A percentile compares a stretch with the other conserved stretches of the same genome.
These are phyloP conservation scores for Middelhovenomyces tepae DNA, from an alignment of 805 yeast genomes.

Conservation along the genomic window DNA sequence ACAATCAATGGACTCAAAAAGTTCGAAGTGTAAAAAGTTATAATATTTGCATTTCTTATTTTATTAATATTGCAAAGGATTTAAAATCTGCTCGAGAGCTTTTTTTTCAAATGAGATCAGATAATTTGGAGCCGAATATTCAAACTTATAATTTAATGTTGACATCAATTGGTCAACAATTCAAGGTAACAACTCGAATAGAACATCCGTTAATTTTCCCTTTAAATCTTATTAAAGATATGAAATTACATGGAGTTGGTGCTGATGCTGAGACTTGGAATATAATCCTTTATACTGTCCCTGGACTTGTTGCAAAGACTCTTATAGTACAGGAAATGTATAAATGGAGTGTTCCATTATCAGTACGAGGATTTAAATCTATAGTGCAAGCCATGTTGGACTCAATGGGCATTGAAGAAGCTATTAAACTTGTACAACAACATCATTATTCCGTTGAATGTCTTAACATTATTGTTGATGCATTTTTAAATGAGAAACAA, in stretches of 20 bases:
- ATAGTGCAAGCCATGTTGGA: conserved; percentile 12
- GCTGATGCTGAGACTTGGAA: conserved; percentile 19
- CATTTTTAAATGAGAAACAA: conserved; percentile 7
- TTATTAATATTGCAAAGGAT: conserved; percentile 8
- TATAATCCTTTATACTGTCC: conserved; percentile 10
- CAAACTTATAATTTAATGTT: conserved; percentile 16
- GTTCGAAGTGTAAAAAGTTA: conserved; percentile 12
- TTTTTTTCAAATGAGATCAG: conserved; percentile 11
- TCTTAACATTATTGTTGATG: conserved; percentile 9
- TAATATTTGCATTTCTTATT: conserved; percentile 17
- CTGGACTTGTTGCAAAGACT: conserved; percentile 6
- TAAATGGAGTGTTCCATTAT: conserved; percentile 9
- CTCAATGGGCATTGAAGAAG: conserved; percentile 11
- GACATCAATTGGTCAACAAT: conserved; percentile 5
- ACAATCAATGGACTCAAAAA: conserved; percentile 12
- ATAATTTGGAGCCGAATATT: conserved; percentile 5
- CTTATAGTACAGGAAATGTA: conserved; percentile 12
- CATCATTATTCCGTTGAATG: conserved; percentile 9
- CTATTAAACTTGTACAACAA: conserved; percentile 9
- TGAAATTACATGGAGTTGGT: conserved; percentile 10
- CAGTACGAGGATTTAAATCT: conserved; percentile 10
- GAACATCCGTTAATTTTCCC: conserved; percentile 12
- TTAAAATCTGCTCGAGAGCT: conserved; percentile 14
- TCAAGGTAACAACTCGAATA: conserved; percentile 3
- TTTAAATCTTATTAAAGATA: conserved; percentile 6